A percentile compares a stretch with the other conserved stretches of the same genome.
These are phyloP conservation scores for Globisporangium splendens DNA, from an alignment of 352 stramenopile genomes.

Conservation along the genomic window DNA sequence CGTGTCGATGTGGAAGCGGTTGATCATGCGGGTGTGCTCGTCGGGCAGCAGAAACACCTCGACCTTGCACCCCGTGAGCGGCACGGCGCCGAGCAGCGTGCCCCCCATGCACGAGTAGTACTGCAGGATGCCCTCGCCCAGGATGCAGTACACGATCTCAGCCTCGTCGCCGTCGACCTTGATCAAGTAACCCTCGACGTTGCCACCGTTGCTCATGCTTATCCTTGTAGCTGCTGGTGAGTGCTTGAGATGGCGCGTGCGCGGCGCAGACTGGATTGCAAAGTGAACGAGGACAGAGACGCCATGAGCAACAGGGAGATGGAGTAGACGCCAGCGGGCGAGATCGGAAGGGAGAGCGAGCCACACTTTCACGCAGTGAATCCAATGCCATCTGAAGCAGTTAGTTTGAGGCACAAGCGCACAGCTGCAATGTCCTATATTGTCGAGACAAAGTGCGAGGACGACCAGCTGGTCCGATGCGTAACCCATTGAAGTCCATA, in stretches of 20 bases:
- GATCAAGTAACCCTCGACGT: conserved; percentile 80
- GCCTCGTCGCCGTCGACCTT: conserved; percentile 59
- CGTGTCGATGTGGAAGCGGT: conserved; percentile 72
- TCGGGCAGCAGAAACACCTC: conserved; percentile 68
- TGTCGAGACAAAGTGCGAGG: no score
- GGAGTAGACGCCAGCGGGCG: no score
- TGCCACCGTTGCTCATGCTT: conserved; percentile 55
- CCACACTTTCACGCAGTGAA: no score
- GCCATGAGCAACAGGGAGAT: no score
- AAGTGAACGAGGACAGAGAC: no score
- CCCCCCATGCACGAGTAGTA: conserved; percentile 79
- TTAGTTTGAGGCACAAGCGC: no score
- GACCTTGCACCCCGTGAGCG: conserved; percentile 72
- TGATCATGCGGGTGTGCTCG: conserved; percentile 29
- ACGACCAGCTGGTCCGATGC: no score
- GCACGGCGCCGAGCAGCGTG: conserved; percentile 50
- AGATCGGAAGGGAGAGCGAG: no score
- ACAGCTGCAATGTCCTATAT: no score
- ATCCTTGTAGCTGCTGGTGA: neutral
- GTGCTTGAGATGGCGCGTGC: neutral
- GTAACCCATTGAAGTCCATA: no score
- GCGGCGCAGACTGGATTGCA: no score
- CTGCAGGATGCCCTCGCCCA: conserved; percentile 77
- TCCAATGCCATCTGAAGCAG: no score
- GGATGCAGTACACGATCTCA: conserved; percentile 79